These are phyloP conservation scores for Sambucus nigra DNA, from an alignment of 129 eudicot species.

Conservation along the genomic window DNA sequence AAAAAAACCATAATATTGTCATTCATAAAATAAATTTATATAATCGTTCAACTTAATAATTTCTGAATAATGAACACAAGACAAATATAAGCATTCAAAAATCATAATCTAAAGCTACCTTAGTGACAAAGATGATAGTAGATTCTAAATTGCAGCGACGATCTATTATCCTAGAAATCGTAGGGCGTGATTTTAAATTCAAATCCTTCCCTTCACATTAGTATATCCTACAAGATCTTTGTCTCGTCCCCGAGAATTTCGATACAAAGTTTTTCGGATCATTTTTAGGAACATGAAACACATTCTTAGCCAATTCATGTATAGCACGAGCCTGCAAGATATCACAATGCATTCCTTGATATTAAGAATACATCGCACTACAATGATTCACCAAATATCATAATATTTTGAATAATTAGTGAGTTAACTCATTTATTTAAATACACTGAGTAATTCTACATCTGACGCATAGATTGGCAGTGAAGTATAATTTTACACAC, in stretches of 20 bases:
- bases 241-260: slow-evolving; percentile 51
- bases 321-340: slow-evolving; percentile 73
- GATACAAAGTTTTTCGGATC: slow-evolving; percentile 61
- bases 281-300: slow-evolving; percentile 53
- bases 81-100: neutral
- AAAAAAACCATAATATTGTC: neutral
- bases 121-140: slow-evolving; percentile 19
- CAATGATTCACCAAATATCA: slow-evolving; percentile 11
- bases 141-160: slow-evolving; percentile 19
- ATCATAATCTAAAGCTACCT: slow-evolving; percentile 11
- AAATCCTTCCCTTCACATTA: slow-evolving; percentile 30
- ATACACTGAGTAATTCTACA: too few relatives aligned
- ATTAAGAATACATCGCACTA: slow-evolving; percentile 79
- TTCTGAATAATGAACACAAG: neutral
- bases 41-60: neutral
- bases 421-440: neutral
- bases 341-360: slow-evolving; percentile 67
- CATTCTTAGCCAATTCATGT: slow-evolving; percentile 59
- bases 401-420: slow-evolving; percentile 7
- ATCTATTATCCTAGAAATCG: slow-evolving; percentile 9
- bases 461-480: too few relatives aligned
- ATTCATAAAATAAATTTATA: neutral
- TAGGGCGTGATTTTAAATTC: slow-evolving; percentile 16
- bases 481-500: too few relatives aligned
- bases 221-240: slow-evolving; percentile 58